Conservation (phyloP, 306 rosid species). For the Cucumis hystrix region DNA sequence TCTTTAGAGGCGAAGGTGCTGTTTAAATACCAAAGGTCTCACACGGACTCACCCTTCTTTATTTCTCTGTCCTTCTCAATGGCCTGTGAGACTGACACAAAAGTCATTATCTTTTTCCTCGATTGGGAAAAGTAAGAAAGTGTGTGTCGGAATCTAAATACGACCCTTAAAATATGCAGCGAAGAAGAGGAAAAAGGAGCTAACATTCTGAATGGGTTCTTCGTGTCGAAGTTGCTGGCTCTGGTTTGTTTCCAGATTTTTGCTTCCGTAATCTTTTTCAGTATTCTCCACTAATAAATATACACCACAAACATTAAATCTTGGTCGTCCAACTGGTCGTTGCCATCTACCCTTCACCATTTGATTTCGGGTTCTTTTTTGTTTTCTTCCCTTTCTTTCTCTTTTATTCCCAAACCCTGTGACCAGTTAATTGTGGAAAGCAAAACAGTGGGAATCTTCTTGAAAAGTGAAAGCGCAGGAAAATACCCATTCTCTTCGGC, state of each 20-base stretch:
- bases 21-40: background rate
- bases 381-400: background rate
- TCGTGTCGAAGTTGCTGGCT: constrained; percentile 6
- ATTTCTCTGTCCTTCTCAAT: background rate
- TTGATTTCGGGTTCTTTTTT: background rate
- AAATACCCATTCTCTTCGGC: background rate
- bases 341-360: background rate
- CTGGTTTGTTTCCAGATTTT: constrained; percentile 1
- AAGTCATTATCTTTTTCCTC: background rate
- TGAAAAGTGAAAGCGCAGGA: background rate
- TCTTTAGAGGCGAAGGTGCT: background rate
- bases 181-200: background rate
- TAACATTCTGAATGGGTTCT: background rate
- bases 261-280: background rate
- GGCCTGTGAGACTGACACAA: background rate
- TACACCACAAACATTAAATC: background rate
- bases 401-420: background rate
- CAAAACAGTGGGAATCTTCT: background rate
- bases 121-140: background rate
- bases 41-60: background rate
- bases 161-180: background rate
- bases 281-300: constrained; percentile 3
- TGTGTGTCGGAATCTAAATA: background rate
- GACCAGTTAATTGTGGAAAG: background rate
- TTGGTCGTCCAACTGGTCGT: constrained; percentile 2